These are phyloP conservation scores for Lactarius pseudohatsudake DNA, from an alignment of 768 basidiomycete genomes.

Conservation along the genomic window DNA sequence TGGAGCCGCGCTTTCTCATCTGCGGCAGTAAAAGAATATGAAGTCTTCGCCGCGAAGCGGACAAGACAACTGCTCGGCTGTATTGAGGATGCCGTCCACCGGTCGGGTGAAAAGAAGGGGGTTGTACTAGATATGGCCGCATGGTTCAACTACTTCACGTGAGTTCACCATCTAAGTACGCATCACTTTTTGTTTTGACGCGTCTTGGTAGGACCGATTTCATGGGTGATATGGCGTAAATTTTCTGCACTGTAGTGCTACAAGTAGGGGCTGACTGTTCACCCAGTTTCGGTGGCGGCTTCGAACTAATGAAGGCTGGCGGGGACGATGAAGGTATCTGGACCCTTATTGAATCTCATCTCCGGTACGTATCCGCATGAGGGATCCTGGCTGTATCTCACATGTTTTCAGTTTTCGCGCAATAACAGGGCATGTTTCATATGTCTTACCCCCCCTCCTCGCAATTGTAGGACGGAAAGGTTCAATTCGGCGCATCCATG, in stretches of 20 bases:
- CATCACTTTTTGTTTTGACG: neutral
- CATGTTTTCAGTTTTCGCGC: constrained; percentile 39
- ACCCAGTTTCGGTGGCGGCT: constrained; percentile 40
- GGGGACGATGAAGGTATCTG: constrained; percentile 46
- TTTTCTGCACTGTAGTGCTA: constrained; percentile 4
- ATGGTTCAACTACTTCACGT: constrained; percentile 45
- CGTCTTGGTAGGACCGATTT: constrained; percentile 40
- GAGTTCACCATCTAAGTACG: constrained; percentile 23
- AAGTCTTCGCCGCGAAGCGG: constrained; percentile 40
- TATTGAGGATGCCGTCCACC: constrained; percentile 31
- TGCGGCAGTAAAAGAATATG: constrained; percentile 48
- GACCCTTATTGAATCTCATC: constrained; percentile 45
- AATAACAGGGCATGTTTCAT: constrained; percentile 48
- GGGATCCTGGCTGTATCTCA: constrained; percentile 10
- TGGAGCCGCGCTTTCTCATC: constrained; percentile 54
- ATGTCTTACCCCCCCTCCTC: neutral
- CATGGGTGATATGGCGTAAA: constrained; percentile 44
- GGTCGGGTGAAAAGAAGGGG: constrained; percentile 25
- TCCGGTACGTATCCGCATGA: constrained; percentile 40
- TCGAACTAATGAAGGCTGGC: constrained; percentile 38
- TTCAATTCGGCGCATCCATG: neutral
- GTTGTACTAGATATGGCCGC: constrained; percentile 36
- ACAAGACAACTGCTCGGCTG: constrained; percentile 43
- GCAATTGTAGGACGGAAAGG: constrained; percentile 30
- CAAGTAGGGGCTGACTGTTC: neutral